A percentile compares a stretch with the other conserved stretches of the same genome.
These are phyloP conservation scores for Hibiscus tridactylites DNA, from an alignment of 345 rosid genomes.

Conservation along the genomic window DNA sequence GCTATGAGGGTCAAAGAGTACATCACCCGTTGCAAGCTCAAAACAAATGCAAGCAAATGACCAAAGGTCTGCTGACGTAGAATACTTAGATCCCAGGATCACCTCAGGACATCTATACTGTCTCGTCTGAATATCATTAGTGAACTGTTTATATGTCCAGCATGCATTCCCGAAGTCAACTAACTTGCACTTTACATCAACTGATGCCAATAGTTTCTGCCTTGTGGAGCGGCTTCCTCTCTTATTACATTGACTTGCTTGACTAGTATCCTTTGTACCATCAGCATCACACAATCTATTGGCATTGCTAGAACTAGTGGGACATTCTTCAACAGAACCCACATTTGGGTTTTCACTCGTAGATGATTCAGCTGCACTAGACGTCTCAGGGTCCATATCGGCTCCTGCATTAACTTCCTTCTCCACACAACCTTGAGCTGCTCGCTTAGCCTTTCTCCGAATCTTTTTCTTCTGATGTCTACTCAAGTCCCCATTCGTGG, in stretches of 20 bases:
- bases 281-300: slow-evolving; percentile 32
- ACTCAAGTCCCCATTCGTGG: slow-evolving; percentile 39
- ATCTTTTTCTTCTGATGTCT: slow-evolving; percentile 59
- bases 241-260: slow-evolving; percentile 28
- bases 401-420: slow-evolving; percentile 33
- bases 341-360: slow-evolving; percentile 17
- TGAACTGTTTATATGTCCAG: slow-evolving; percentile 74
- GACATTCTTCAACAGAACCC: slow-evolving; percentile 29
- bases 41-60: slow-evolving; percentile 76
- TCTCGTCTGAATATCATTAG: slow-evolving; percentile 68
- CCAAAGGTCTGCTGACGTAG: slow-evolving; percentile 73
- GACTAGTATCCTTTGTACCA: slow-evolving; percentile 23
- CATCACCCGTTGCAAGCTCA: slow-evolving; percentile 77
- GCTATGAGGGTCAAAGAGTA: slow-evolving; percentile 69
- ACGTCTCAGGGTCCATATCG: slow-evolving; percentile 30
- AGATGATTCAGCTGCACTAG: slow-evolving; percentile 25
- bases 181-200: slow-evolving; percentile 55
- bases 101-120: slow-evolving; percentile 74
- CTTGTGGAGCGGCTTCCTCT: slow-evolving; percentile 41
- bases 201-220: slow-evolving; percentile 34
- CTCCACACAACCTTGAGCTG: slow-evolving; percentile 44
- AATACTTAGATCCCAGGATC: slow-evolving; percentile 67
- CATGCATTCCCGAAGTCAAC: slow-evolving; percentile 80
- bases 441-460: slow-evolving; percentile 48
- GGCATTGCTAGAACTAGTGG: slow-evolving; percentile 23